Evolutionary conservation across 495 filamentous ascomycete genomes (phyloP), one percentile per base, ranked within the genome.

Genomic region (Aspergillus asperescens): DNA sequence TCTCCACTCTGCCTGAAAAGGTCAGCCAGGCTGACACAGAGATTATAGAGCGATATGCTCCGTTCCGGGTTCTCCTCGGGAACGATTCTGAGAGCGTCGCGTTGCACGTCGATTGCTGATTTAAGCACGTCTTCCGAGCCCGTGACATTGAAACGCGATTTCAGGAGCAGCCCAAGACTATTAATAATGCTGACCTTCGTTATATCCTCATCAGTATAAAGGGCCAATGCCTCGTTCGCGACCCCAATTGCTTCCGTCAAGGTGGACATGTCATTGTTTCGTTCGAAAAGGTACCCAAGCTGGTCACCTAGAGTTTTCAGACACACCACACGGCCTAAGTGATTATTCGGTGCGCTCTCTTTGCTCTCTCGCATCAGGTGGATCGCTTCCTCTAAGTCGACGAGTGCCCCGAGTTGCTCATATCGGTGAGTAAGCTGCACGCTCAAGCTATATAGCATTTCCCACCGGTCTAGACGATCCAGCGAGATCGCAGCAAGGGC

Each of bases 11-110:
- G 38, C 38, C 38, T 16, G 12, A 23, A 41, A 8, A 41, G 38
- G 18, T 22, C 38, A 13, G 18, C 38, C 38, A 41, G 38, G 38
- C 18, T 41, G 12, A n/a, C 38, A 41, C 38, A 5, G 20, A 41
- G 5, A 41, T 41, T 41, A 41, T 41, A 41, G 38, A 41, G 38
- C 8, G 38, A 16, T 7, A 41, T 41, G 38, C 38, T 41, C 38
- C 38, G 38, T 41, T 41, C 38, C 13, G 19, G 38, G 38, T 41
- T 12, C 9, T 42, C 22, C 12, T 19, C 3, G 24, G 39, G 20
- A 42, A 42, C 12, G n/a, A 35, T 7, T 35, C n/a, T 4, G n/a
- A 35, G 32, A 16, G 32, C 32, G 4, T 35, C 12, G 32, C 32
- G 32, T 35, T 35, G 32, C 12, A 35, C 32, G 4, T 35, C 32